Evolutionary conservation across 75 land plant species (phyloP).

Genomic region (Sequoia sempervirens): DNA sequence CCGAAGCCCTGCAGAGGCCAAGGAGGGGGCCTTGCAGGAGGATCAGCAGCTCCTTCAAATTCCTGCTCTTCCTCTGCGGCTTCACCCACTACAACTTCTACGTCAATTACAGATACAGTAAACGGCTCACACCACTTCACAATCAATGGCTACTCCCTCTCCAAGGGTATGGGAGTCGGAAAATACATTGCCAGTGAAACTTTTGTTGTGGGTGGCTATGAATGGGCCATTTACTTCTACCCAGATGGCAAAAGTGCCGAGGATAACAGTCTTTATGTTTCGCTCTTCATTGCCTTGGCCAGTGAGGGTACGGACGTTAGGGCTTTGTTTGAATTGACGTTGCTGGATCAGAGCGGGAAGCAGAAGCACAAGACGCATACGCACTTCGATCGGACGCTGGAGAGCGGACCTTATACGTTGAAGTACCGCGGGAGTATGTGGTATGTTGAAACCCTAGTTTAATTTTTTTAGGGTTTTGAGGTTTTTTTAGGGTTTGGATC

Average conservation of each 20-base stretch:
- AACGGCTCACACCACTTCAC: conserved; percentile 84
- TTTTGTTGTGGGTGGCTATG: conserved; percentile 50
- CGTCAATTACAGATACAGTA: conserved; percentile 61
- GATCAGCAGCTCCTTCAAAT: neutral
- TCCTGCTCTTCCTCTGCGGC: conserved; percentile 5
- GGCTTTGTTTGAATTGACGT: conserved; percentile 74
- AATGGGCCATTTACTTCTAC: conserved; percentile 65
- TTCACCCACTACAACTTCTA: conserved; percentile 26
- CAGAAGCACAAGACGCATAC: conserved; percentile 59
- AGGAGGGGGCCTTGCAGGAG: neutral
- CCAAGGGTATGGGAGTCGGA: conserved; percentile 82
- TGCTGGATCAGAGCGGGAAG: conserved; percentile 81
- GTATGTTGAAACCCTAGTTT: conserved; percentile 19
- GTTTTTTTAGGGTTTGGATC: neutral
- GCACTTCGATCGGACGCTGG: conserved; percentile 57
- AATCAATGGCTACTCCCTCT: conserved; percentile 72
- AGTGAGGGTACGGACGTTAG: conserved; percentile 78
- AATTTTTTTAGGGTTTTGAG: neutral
- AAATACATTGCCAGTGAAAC: conserved; percentile 81
- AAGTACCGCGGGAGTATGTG: conserved; percentile 70
- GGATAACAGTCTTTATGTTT: conserved; percentile 54
- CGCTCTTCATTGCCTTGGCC: conserved; percentile 52
- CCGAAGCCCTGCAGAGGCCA: neutral
- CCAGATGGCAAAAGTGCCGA: conserved; percentile 63
- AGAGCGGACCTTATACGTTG: conserved; percentile 56